Percentiles rank a stretch among this genome's conserved stretches.
These are phyloP conservation scores for Cyanidiococcus yangmingshanensis DNA, from an alignment of 23 red algal genomes.

Conservation along the genomic window DNA sequence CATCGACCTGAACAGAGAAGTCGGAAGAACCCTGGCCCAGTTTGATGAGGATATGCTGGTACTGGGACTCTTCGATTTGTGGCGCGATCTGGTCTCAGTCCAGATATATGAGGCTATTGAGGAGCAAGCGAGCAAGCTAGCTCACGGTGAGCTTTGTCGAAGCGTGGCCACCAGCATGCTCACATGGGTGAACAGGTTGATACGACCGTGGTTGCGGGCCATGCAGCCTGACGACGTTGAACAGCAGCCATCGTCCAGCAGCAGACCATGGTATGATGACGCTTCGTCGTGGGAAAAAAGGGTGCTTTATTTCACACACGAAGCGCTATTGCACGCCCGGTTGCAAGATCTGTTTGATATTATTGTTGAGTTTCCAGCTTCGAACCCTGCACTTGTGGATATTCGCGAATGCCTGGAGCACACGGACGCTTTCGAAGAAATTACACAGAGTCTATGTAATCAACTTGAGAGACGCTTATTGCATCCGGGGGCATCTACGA, in stretches of 20 bases:
- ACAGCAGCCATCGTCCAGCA: not conserved
- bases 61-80: not conserved
- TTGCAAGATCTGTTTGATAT: conserved; percentile 17
- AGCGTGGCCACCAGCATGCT: not conserved
- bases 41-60: not conserved
- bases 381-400: conserved; percentile 10
- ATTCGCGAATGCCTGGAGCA: not conserved
- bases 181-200: not conserved
- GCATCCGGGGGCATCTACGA: conserved; percentile 4
- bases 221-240: not conserved
- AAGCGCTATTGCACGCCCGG: conserved; percentile 8
- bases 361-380: conserved; percentile 18
- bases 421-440: not conserved
- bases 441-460: not conserved
- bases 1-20: not conserved
- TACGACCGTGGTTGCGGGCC: not conserved
- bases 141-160: not conserved
- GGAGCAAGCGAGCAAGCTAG: not conserved
- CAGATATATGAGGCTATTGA: not conserved
- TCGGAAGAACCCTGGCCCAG: not conserved
- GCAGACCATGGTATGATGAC: no score
- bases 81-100: not conserved
- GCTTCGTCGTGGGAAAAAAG: not conserved
- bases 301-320: not conserved
- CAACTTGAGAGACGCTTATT: not conserved